These are phyloP conservation scores for Trifolium subterraneum DNA, from an alignment of 306 rosid genomes.

Conservation along the genomic window DNA sequence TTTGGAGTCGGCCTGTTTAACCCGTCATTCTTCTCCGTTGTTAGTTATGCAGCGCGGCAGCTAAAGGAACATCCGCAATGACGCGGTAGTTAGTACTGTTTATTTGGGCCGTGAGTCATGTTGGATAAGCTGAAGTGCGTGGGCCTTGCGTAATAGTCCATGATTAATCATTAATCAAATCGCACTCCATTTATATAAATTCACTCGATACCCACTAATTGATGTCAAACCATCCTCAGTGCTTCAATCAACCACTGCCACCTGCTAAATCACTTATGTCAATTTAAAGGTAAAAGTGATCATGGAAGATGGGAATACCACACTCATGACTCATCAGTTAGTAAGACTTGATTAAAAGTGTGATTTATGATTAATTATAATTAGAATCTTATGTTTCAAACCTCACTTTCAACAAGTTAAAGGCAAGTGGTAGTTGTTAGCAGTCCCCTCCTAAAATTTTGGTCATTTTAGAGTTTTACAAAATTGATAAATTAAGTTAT, in stretches of 20 bases:
- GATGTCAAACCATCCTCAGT: constrained; percentile 15
- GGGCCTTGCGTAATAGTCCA: constrained; percentile 22
- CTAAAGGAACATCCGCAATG: no score
- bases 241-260: constrained; percentile 8
- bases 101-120: neutral
- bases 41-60: no score
- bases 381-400: neutral
- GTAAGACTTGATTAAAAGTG: neutral
- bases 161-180: neutral
- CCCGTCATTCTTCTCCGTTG: no score
- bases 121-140: neutral
- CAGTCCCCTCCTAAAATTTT: no score
- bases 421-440: no score
- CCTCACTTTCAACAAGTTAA: neutral
- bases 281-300: constrained; percentile 4
- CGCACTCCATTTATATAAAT: neutral
- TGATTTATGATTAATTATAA: constrained; percentile 6
- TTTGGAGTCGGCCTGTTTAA: no score
- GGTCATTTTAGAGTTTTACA: no score
- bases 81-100: neutral
- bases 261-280: neutral
- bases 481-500: no score
- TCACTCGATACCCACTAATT: neutral
- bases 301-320: constrained; percentile 17
- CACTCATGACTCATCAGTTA: constrained; percentile 20